Evolutionary conservation across 768 basidiomycete genomes (phyloP).

Genomic region (Leucosporidium yakuticum): DNA sequence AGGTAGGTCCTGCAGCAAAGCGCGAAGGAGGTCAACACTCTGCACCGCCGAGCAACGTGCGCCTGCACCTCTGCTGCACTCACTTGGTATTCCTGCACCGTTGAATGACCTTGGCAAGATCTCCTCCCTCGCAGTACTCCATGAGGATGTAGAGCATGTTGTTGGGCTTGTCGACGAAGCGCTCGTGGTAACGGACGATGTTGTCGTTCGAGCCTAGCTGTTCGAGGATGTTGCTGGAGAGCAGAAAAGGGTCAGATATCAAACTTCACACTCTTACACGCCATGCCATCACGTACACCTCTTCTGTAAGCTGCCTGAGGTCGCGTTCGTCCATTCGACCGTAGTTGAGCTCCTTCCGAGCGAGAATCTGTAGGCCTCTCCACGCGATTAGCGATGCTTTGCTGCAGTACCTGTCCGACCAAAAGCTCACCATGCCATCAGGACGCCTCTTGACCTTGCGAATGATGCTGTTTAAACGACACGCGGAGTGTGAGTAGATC

Average conservation of each 20-base stretch:
- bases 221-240: slow-evolving; percentile 82
- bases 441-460: slow-evolving; percentile 63
- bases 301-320: slow-evolving; percentile 90
- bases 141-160: slow-evolving; percentile 95
- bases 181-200: slow-evolving; percentile 92
- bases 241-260: not conserved
- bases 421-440: slow-evolving; percentile 21
- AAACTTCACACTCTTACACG: not conserved
- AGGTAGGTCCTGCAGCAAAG: slow-evolving; percentile 16
- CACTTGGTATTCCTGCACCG: slow-evolving; percentile 39
- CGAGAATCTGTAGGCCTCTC: slow-evolving; percentile 24
- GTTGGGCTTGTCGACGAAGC: slow-evolving; percentile 76
- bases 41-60: not conserved
- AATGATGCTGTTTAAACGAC: slow-evolving; percentile 55
- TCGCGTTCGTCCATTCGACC: slow-evolving; percentile 94
- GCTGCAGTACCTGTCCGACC: no score
- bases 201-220: slow-evolving; percentile 81
- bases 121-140: slow-evolving; percentile 98
- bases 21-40: not conserved
- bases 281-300: slow-evolving; percentile 65
- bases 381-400: not conserved
- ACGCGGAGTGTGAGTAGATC: not conserved
- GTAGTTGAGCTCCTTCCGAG: slow-evolving; percentile 79
- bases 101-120: slow-evolving; percentile 81
- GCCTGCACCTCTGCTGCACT: not conserved